Conservation (phyloP, 345 rosid species). For the Lepidium sativum region DNA sequence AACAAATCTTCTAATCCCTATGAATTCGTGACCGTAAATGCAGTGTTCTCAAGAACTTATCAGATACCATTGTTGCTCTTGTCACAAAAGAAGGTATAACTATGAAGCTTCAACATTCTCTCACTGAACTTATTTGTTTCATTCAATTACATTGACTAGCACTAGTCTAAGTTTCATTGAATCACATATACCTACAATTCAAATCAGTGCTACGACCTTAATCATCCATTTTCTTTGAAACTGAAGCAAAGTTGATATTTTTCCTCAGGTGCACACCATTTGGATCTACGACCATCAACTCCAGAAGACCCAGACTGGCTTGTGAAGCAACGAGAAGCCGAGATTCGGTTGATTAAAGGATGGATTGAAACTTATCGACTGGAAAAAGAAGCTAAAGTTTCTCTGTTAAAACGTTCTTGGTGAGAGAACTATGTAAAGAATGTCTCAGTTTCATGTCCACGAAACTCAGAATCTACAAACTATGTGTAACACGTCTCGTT, state of each 20-base stretch:
- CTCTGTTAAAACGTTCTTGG: conserved; percentile 27
- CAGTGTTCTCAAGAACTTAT: conserved; percentile 78
- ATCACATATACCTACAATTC: not conserved
- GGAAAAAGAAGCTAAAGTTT: conserved; percentile 29
- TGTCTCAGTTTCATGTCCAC: not conserved
- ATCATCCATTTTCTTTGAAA: not conserved
- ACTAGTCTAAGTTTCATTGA: not conserved
- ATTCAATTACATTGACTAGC: not conserved
- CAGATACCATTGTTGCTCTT: conserved; percentile 70
- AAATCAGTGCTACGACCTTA: not conserved
- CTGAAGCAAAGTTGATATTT: not conserved
- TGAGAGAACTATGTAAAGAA: not conserved
- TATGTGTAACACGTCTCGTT: not conserved
- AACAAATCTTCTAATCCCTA: not conserved
- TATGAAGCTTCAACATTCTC: not conserved
- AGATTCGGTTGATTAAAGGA: conserved; percentile 57
- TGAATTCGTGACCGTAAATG: conserved; percentile 17
- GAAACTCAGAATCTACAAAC: not conserved
- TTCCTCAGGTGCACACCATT: conserved; percentile 73
- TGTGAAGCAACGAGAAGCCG: conserved; percentile 61
- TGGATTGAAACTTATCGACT: conserved; percentile 48
- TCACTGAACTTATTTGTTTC: not conserved
- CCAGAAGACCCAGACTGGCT: conserved; percentile 76
- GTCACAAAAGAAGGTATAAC: conserved; percentile 73
- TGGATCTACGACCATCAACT: conserved; percentile 69